Evolutionary conservation across 164 flowering plant species (phyloP).

Genomic region (Tetrastigma voinierianum): DNA sequence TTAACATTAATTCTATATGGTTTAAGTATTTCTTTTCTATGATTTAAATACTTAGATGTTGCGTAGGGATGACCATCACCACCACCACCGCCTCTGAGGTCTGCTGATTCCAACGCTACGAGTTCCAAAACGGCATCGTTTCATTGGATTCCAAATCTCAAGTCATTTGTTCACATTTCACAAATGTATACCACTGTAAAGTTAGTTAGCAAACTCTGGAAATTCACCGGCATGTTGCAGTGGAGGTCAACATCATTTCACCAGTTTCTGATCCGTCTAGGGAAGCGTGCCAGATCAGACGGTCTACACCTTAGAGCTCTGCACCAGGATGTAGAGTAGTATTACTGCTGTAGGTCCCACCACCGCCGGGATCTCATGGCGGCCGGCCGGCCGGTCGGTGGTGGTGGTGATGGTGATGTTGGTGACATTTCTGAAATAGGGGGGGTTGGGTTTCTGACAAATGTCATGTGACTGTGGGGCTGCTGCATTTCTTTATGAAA

Average conservation of each 20-base stretch:
- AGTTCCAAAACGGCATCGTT: too few species aligned
- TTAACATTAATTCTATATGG: too few species aligned
- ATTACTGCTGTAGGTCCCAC: not conserved
- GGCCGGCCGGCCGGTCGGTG: too few species aligned
- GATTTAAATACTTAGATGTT: too few species aligned
- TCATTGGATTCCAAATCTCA: too few species aligned
- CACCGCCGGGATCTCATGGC: not conserved
- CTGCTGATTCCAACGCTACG: too few species aligned
- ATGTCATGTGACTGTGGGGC: conserved; percentile 38
- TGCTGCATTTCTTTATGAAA: not conserved
- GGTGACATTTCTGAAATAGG: not conserved
- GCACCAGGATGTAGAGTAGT: not conserved
- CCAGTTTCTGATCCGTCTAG: conserved; percentile 17
- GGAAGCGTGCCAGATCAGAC: conserved; percentile 19
- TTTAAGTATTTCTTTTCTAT: too few species aligned
- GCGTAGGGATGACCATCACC: too few species aligned
- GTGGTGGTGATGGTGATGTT: too few species aligned
- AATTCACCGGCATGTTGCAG: not conserved
- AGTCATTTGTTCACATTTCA: too few species aligned
- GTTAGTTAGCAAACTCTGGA: not conserved
- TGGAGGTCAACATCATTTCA: conserved; percentile 7
- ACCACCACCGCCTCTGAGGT: too few species aligned
- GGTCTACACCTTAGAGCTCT: not conserved
- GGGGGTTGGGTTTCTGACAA: conserved; percentile 31
- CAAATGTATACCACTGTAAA: not conserved